phyloP scores from a whole-genome alignment of 768 basidiomycete genomes.

The Rhizopogon vinicolor region DNA sequence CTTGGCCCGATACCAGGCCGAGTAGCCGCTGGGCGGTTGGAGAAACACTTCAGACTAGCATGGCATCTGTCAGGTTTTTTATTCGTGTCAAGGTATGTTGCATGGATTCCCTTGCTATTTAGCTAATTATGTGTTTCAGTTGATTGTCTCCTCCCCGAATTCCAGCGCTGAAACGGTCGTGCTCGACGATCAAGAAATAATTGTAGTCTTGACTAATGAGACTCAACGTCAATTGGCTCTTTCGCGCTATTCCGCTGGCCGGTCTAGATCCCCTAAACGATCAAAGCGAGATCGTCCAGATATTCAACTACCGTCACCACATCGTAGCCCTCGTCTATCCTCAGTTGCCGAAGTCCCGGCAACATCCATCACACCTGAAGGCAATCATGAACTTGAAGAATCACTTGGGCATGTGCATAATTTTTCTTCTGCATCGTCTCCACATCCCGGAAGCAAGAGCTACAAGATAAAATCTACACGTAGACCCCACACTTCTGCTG shows the following conservation, averaged over 20 bases:
- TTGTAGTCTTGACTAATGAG: constrained; percentile 66
- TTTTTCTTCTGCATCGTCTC: constrained; percentile 25
- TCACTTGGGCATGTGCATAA: constrained; percentile 18
- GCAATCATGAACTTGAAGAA: constrained; percentile 4
- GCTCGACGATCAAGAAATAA: constrained; percentile 62
- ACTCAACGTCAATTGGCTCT: constrained; percentile 62
- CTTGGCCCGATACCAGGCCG: constrained; percentile 68
- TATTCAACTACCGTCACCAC: constrained; percentile 35
- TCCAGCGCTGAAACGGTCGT: constrained; percentile 63
- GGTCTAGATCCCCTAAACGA: constrained; percentile 52
- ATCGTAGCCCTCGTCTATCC: constrained; percentile 24
- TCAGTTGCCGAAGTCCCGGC: constrained; percentile 7
- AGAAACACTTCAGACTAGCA: constrained; percentile 64
- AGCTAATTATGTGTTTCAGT: constrained; percentile 22
- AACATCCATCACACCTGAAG: constrained; percentile 3
- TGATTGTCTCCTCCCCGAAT: constrained; percentile 40
- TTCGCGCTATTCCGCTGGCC: constrained; percentile 44
- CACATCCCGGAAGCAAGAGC: constrained; percentile 22
- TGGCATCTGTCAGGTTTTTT: constrained; percentile 66
- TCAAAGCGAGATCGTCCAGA: constrained; percentile 27
- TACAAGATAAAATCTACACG: constrained; percentile 32
- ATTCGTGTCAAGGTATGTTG: constrained; percentile 58
- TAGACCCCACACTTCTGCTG: constrained; percentile 74
- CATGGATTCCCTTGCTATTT: constrained; percentile 5
- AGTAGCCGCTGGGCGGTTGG: constrained; percentile 76